A percentile compares a stretch with the other conserved stretches of the same genome.
phyloP scores from a whole-genome alignment of 2,329 filamentous ascomycete genomes.

The Cordyceps tenuipes region DNA sequence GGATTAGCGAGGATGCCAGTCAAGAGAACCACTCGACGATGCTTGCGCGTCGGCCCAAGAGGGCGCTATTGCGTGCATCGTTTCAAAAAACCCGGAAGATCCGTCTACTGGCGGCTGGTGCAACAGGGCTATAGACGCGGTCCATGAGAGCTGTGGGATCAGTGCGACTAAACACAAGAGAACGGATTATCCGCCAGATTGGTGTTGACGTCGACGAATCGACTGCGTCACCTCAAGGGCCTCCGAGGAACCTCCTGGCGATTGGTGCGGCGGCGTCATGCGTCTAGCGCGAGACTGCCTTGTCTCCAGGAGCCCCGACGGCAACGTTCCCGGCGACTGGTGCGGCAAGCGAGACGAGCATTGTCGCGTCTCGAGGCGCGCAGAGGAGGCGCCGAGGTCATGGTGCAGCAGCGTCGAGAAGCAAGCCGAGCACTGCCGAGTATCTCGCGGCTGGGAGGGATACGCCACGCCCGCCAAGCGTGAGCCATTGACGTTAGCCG shows the following conservation, averaged over 20 bases:
- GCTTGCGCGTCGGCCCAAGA: neutral
- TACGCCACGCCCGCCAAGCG: neutral
- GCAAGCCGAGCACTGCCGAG: neutral
- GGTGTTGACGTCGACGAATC: neutral
- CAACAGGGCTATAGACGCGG: neutral
- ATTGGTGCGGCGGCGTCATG: neutral
- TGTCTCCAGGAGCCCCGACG: neutral
- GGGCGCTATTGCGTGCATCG: neutral
- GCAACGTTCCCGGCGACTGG: neutral
- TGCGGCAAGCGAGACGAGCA: neutral
- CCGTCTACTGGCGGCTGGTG: neutral
- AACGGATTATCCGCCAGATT: neutral
- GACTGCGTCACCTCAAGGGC: neutral
- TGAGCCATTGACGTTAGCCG: neutral
- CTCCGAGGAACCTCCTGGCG: neutral
- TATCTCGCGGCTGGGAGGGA: neutral
- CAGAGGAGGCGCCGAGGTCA: neutral
- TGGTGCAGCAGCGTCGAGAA: neutral
- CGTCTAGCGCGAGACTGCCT: neutral
- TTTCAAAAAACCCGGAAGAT: neutral
- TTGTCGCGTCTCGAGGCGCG: neutral
- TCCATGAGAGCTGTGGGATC: neutral
- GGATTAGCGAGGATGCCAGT: neutral
- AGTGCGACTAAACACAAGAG: neutral
- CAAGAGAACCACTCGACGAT: neutral